phyloP scores from a whole-genome alignment of 1,284 basidiomycete genomes.

The Rhodotorula sp. region DNA sequence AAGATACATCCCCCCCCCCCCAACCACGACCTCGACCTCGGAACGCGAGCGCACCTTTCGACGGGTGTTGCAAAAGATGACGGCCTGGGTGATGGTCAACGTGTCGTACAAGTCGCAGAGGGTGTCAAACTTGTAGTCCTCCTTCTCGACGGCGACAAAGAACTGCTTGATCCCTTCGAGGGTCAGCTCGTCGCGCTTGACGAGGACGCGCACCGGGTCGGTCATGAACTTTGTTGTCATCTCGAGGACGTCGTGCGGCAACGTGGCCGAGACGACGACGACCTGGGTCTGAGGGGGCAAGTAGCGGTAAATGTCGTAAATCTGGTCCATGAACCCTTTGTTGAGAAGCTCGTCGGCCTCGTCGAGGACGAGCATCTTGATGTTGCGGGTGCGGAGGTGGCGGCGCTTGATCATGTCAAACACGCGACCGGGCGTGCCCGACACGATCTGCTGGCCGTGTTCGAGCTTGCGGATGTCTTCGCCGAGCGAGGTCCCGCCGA shows the following conservation, averaged over 20 bases:
- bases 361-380: constrained; percentile 99
- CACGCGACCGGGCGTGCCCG: constrained; percentile 95
- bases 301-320: constrained; percentile 98
- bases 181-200: constrained; percentile 99
- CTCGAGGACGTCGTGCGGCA: constrained; percentile 96
- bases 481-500: constrained; percentile 94
- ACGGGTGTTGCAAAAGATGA: constrained; percentile 99
- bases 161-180: constrained; percentile 99
- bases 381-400: constrained; percentile 90
- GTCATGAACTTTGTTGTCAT: constrained; percentile 99
- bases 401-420: constrained; percentile 99
- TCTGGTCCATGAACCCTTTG: constrained; percentile 99
- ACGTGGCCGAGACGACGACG: constrained; percentile 89
- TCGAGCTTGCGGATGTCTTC: constrained; percentile 98
- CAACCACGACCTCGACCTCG: constrained; percentile 30
- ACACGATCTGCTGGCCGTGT: constrained; percentile 96
- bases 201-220: constrained; percentile 95
- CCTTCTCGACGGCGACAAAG: constrained; percentile 99
- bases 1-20: not conserved
- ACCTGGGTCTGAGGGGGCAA: constrained; percentile 92
- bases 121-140: constrained; percentile 99
- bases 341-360: constrained; percentile 97
- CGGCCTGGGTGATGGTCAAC: constrained; percentile 97
- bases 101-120: constrained; percentile 96
- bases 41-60: constrained; percentile 65